Conservation (phyloP, 768 basidiomycete species). For the Leucocoprinus birnbaumii region DNA sequence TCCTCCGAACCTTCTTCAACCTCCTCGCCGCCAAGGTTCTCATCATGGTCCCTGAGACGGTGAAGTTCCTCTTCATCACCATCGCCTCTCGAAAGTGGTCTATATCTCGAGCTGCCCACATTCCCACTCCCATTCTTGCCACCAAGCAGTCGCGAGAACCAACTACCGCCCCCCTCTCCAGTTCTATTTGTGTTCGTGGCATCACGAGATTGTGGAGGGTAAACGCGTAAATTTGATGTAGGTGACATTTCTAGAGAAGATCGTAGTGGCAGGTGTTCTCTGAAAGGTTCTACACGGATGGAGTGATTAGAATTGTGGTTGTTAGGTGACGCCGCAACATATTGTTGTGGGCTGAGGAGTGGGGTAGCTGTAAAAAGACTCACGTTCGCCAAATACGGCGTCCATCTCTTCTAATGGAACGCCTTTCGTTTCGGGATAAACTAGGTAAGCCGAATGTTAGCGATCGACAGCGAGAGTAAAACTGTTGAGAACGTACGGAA, state of each 20-base stretch:
- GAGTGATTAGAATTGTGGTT: background rate
- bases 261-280: conserved; percentile 12
- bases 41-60: background rate
- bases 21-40: background rate
- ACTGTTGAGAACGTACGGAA: conserved; percentile 46
- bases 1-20: conserved; percentile 2
- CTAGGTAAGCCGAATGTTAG: conserved; percentile 29
- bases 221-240: background rate
- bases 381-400: conserved; percentile 78
- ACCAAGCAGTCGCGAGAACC: background rate
- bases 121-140: background rate
- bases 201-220: background rate
- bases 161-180: background rate
- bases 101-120: background rate
- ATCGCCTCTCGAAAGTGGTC: background rate
- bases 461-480: background rate
- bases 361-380: background rate
- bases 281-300: conserved; percentile 6
- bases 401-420: conserved; percentile 87
- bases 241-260: conserved; percentile 8
- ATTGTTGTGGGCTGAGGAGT: background rate
- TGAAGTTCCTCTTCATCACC: conserved; percentile 5
- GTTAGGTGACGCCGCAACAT: background rate
- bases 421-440: conserved; percentile 81
- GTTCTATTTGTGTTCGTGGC: background rate